phyloP scores from a whole-genome alignment of 169 alveolate genomes.

The Cryptosporidium parvum region DNA sequence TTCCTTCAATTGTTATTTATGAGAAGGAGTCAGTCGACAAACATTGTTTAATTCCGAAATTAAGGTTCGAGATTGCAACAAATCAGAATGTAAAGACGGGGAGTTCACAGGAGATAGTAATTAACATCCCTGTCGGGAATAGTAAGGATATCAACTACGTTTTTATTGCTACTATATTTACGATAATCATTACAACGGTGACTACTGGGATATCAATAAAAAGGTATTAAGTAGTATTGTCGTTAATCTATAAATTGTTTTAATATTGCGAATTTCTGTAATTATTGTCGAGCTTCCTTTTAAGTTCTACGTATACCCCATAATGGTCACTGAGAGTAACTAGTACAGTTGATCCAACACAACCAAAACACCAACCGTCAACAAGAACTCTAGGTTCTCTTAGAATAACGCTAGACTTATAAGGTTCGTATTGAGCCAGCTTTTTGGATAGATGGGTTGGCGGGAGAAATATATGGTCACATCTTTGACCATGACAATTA shows the following conservation, averaged over 20 bases:
- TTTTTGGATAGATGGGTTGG: constrained; percentile 84
- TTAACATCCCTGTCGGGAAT: constrained; percentile 53
- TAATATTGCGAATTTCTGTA: constrained; percentile 18
- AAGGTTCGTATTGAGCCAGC: constrained; percentile 83
- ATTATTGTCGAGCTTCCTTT: constrained; percentile 72
- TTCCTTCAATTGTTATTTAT: constrained; percentile 2
- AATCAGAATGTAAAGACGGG: background rate
- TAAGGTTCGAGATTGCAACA: background rate
- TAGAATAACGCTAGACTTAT: constrained; percentile 85
- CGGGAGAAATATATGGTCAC: constrained; percentile 90
- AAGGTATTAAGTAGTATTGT: background rate
- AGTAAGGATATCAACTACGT: constrained; percentile 33
- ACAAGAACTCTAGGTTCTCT: constrained; percentile 88
- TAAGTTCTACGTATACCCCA: constrained; percentile 85
- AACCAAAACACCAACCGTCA: constrained; percentile 81
- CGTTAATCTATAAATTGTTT: background rate
- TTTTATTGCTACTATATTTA: constrained; percentile 20
- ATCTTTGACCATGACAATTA: constrained; percentile 88
- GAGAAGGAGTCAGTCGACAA: background rate
- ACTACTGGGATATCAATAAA: constrained; percentile 41
- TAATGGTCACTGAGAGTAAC: constrained; percentile 91
- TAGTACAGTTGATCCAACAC: constrained; percentile 84
- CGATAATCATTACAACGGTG: background rate
- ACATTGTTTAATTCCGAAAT: background rate
- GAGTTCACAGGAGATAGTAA: constrained; percentile 3